Evolutionary conservation across 306 rosid species (phyloP).

Genomic region (Ammopiptanthus mongolicus): DNA sequence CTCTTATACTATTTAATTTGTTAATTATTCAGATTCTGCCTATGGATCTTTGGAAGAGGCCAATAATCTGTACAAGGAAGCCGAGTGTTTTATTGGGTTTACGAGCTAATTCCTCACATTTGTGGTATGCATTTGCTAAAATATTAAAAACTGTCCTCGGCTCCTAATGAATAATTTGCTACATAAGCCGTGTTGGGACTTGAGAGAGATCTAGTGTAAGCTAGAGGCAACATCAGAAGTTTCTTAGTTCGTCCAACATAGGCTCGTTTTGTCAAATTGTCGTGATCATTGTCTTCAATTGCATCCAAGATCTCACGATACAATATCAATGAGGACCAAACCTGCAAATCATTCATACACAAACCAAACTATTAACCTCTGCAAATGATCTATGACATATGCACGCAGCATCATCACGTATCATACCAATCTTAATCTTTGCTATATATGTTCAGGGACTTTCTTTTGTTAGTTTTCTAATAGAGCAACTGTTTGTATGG

Average conservation of each 20-base stretch:
- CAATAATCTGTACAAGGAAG: not conserved
- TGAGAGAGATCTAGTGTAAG: constrained; percentile 64
- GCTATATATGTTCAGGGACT: not conserved
- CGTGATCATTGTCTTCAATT: constrained; percentile 70
- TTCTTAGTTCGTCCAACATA: constrained; percentile 63
- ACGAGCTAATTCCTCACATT: not conserved
- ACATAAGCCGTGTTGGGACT: not conserved
- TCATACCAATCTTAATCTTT: not conserved
- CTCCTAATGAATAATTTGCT: not conserved
- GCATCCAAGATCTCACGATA: constrained; percentile 73
- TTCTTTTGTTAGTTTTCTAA: no score
- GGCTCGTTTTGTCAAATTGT: constrained; percentile 77
- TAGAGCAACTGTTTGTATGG: no score
- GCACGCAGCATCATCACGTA: not conserved
- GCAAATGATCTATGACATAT: not conserved
- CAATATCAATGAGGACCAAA: constrained; percentile 72
- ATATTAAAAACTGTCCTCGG: not conserved
- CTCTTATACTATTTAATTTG: no score
- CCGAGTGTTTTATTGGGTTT: not conserved
- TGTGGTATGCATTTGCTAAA: not conserved
- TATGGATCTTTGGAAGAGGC: not conserved
- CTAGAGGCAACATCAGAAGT: constrained; percentile 57
- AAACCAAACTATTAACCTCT: not conserved
- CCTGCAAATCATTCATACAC: constrained; percentile 41
- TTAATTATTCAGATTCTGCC: no score